phyloP scores from a whole-genome alignment of 1,284 basidiomycete genomes.

The Quambalaria eucalypti region DNA sequence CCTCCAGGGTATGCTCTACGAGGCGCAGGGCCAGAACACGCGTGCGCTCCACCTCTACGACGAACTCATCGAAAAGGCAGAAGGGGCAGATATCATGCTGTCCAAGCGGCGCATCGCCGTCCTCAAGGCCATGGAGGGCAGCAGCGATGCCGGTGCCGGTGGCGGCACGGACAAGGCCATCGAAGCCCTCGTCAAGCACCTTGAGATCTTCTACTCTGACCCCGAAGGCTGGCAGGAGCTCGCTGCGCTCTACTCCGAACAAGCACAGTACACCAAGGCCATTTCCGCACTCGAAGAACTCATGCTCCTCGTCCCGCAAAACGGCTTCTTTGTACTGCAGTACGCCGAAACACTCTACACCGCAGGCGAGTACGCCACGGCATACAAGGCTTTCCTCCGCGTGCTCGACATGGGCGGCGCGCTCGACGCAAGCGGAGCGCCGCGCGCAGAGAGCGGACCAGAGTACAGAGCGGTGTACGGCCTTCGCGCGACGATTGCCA shows the following conservation, averaged over 20 bases:
- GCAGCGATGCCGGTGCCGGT: conserved; percentile 1
- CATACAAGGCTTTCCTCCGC: conserved; percentile 39
- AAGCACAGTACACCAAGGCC: conserved; percentile 56
- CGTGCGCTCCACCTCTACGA: conserved; percentile 63
- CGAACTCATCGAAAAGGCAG: conserved; percentile 59
- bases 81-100: conserved; percentile 60
- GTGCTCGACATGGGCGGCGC: conserved; percentile 32
- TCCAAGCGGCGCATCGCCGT: conserved; percentile 78
- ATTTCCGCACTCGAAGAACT: conserved; percentile 71
- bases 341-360: conserved; percentile 82
- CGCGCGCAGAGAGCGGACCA: conserved; percentile 2
- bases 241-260: conserved; percentile 73
- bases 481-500: background rate
- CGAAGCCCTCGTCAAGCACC: conserved; percentile 64
- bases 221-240: conserved; percentile 85
- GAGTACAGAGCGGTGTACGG: conserved; percentile 42
- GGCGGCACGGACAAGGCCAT: conserved; percentile 57
- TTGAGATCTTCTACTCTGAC: conserved; percentile 89
- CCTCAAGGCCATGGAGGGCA: conserved; percentile 15
- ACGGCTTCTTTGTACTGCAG: conserved; percentile 70
- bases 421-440: background rate
- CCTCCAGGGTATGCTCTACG: conserved; percentile 76
- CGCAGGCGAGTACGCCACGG: conserved; percentile 54
- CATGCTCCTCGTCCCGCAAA: conserved; percentile 71
- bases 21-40: conserved; percentile 55